These are phyloP conservation scores for Paraphoma chrysanthemicola DNA, from an alignment of 2,329 filamentous ascomycete species.

Conservation along the genomic window DNA sequence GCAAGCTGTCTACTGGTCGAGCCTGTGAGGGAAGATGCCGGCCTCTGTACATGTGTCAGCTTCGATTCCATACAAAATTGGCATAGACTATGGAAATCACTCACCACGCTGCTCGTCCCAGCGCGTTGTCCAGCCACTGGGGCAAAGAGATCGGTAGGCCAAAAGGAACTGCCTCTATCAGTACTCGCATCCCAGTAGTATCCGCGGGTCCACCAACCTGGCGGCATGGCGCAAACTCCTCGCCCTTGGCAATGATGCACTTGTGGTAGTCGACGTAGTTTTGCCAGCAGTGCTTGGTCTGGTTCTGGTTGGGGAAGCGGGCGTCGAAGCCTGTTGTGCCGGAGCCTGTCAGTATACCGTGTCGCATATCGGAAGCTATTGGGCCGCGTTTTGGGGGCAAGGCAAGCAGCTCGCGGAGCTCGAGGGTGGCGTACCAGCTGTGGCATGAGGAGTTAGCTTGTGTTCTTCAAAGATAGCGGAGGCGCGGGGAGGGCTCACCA, in stretches of 20 bases:
- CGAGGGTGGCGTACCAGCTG: constrained; percentile 49
- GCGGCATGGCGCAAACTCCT: constrained; percentile 96
- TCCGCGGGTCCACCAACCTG: constrained; percentile 78
- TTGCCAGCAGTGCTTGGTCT: constrained; percentile 99
- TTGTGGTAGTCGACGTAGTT: constrained; percentile 99
- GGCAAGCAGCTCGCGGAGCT: constrained; percentile 11
- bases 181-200: too few relatives aligned
- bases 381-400: constrained; percentile 3
- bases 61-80: neutral
- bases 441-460: constrained; percentile 38
- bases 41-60: constrained; percentile 27
- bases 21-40: constrained; percentile 46
- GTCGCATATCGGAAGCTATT: constrained; percentile 4
- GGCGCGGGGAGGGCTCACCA: constrained; percentile 67
- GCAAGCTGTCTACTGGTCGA: constrained; percentile 43
- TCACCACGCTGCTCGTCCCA: constrained; percentile 98
- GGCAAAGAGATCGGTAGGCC: constrained; percentile 97
- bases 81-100: constrained; percentile 36
- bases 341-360: constrained; percentile 26
- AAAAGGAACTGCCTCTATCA: constrained; percentile 78
- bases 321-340: constrained; percentile 84
- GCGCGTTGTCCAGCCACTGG: constrained; percentile 88
- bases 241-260: constrained; percentile 97
- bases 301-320: constrained; percentile 98
- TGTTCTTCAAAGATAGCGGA: constrained; percentile 13